These are phyloP conservation scores for Heliamphora exappendiculata DNA, from an alignment of 148 eudicot species.

Conservation along the genomic window DNA sequence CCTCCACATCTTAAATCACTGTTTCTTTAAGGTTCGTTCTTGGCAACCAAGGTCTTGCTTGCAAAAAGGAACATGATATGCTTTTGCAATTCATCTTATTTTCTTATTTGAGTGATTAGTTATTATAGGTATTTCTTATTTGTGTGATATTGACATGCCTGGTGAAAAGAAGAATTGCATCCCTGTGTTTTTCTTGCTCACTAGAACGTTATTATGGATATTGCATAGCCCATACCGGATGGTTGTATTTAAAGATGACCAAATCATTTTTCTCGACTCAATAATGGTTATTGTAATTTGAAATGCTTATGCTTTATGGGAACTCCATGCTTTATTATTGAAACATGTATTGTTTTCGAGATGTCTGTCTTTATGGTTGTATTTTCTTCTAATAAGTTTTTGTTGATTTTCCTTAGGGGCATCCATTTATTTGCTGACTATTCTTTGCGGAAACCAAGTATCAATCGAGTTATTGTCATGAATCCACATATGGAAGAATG, in stretches of 20 bases:
- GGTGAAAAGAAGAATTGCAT: too few species aligned
- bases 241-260: neutral
- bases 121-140: too few species aligned
- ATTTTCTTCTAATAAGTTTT: neutral
- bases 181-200: too few species aligned
- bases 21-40: neutral
- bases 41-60: neutral
- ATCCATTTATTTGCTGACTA: neutral
- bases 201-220: too few species aligned
- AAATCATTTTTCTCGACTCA: neutral
- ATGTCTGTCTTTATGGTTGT: neutral
- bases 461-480: constrained; percentile 32
- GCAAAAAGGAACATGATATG: neutral
- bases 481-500: constrained; percentile 30
- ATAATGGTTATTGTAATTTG: neutral
- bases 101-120: neutral
- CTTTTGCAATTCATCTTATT: neutral
- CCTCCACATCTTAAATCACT: neutral
- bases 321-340: neutral
- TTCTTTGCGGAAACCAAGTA: constrained; percentile 1
- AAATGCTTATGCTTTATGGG: neutral
- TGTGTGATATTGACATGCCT: neutral
- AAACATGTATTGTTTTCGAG: neutral
- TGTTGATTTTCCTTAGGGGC: neutral
- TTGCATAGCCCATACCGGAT: too few species aligned